Evolutionary conservation across 148 eudicot genomes (phyloP), one percentile per base, ranked within the genome.

Genomic region (Pouteria glomerata): DNA sequence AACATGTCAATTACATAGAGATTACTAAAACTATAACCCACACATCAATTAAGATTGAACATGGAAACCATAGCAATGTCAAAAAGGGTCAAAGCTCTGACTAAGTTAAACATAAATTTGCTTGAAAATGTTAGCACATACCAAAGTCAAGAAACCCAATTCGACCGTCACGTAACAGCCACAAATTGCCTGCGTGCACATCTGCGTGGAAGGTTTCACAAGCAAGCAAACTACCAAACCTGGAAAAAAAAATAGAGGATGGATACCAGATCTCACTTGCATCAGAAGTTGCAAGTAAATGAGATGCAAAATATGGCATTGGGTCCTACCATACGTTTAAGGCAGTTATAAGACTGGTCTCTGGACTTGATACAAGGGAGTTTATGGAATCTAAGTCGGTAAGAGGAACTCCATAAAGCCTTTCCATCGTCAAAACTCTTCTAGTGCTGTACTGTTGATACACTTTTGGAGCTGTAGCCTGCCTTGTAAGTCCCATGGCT

Each of bases 141-240:
- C 98, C 98, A 74, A 94, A 94, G 79, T 94, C 98, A 69, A 94
- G 96, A 81, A 86, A 94, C 37, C 98, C 98, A 74, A 94, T 94
- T 23, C 98, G 97, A 13, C 98, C 93, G 78, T 94, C 98, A 73
- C 93, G 97, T 57, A 94, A 77, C 72, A 86, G 77, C 98, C 98
- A 94, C 64, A 94, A 85, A 77, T 94, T 94, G 72, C 98, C 98
- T 29, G 98, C 98, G 84, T 95, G 98, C 47, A 95, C 98, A 77
- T 95, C 98, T 33, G 98, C 98, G 82, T 91, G 98, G 79, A 95
- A 95, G 66, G 89, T 73, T 80, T 95, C 98, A 78, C 97, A 89
- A 8, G 89, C 88, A 79, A 95, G 96, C 90, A 91, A 84, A 78
- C 98, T 95, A 77, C 98, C 97, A 83, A 91, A 95, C 98, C 97